Evolutionary conservation across 805 yeast species (phyloP).

Genomic region (Ogataea neopini): DNA sequence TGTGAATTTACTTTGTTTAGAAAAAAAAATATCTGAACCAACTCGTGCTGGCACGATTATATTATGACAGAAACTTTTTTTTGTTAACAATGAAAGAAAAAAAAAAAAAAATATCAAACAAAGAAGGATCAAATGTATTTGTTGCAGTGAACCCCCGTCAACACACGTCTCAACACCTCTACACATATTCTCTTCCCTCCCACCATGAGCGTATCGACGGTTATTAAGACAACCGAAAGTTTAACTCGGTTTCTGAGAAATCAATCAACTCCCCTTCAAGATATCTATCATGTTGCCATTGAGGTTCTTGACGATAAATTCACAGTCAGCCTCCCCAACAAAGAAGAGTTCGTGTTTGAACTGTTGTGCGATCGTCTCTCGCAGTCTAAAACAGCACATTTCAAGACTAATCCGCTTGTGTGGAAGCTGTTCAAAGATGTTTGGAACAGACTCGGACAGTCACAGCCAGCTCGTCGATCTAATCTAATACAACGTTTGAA

Average conservation of each 20-base stretch:
- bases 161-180: no score
- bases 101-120: neutral
- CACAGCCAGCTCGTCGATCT: conserved; percentile 38
- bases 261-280: conserved; percentile 44
- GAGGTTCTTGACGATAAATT: conserved; percentile 35
- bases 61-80: conserved; percentile 6
- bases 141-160: no score
- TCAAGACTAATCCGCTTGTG: conserved; percentile 42
- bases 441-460: conserved; percentile 26
- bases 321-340: conserved; percentile 54
- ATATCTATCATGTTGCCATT: conserved; percentile 40
- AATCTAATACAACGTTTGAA: conserved; percentile 43
- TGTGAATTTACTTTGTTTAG: neutral
- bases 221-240: conserved; percentile 42
- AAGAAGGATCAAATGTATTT: neutral
- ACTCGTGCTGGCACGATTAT: conserved; percentile 6
- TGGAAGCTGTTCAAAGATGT: conserved; percentile 52
- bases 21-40: neutral
- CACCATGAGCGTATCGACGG: conserved; percentile 5
- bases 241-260: conserved; percentile 60
- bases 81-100: neutral
- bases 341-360: conserved; percentile 55
- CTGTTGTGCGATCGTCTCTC: conserved; percentile 60
- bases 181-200: no score
- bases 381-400: conserved; percentile 43